These are phyloP conservation scores for Chloris gayana DNA, from an alignment of 176 grass and related monocot genomes.

Conservation along the genomic window DNA sequence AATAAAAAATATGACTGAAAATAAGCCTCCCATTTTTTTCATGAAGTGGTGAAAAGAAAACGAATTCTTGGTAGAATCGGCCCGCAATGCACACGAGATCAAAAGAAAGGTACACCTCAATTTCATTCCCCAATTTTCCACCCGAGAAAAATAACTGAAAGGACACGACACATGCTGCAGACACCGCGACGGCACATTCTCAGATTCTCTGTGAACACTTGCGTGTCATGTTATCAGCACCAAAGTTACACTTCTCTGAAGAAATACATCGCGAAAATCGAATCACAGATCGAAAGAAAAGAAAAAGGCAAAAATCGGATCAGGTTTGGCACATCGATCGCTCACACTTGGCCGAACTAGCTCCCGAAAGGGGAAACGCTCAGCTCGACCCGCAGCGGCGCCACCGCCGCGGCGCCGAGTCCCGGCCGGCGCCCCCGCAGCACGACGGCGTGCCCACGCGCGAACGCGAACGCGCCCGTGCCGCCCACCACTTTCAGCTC, in stretches of 20 bases:
- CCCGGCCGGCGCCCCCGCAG: not conserved
- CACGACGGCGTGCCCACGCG: not conserved
- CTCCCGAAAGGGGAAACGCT: conserved; percentile 15
- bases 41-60: too few relatives aligned
- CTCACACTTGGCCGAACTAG: not conserved
- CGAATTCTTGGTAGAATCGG: too few relatives aligned
- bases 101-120: not conserved
- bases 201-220: not conserved
- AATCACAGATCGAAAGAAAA: not conserved
- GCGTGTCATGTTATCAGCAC: not conserved
- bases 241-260: not conserved
- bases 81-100: not conserved
- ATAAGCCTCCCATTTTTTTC: not conserved
- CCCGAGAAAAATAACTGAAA: not conserved
- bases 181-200: not conserved
- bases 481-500: conserved; percentile 70
- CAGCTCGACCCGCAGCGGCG: conserved; percentile 34
- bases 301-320: not conserved
- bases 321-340: not conserved
- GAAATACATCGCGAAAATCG: not conserved
- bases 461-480: conserved; percentile 71
- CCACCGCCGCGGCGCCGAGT: too few relatives aligned
- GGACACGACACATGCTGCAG: not conserved
- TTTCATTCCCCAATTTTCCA: not conserved
- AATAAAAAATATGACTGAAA: not conserved